These are phyloP conservation scores for Fraxinus baroniana DNA, from an alignment of 305 asterid genomes.

Conservation along the genomic window DNA sequence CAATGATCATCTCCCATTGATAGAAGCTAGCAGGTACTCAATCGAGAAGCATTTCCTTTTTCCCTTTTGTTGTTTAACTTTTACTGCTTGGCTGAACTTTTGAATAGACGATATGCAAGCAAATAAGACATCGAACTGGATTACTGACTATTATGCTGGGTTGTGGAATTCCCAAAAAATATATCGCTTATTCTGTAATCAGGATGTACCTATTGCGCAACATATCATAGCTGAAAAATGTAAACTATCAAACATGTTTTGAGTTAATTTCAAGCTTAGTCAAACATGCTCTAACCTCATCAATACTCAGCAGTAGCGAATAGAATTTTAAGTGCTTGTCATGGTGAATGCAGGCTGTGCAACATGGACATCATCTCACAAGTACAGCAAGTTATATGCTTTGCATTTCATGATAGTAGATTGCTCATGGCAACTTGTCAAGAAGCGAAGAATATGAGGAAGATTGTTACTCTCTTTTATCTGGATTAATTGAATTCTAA, in stretches of 20 bases:
- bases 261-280: neutral
- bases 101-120: neutral
- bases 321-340: constrained; percentile 1
- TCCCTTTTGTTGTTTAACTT: neutral
- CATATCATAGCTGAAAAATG: neutral
- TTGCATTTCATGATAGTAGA: constrained; percentile 95
- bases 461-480: constrained; percentile 94
- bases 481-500: constrained; percentile 51
- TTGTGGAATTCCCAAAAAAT: neutral
- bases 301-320: neutral
- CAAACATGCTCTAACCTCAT: neutral
- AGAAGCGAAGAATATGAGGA: constrained; percentile 90
- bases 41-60: neutral
- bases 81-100: neutral
- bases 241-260: neutral
- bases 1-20: constrained; percentile 92
- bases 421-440: constrained; percentile 97
- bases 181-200: neutral
- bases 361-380: constrained; percentile 97
- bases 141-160: neutral
- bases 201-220: neutral
- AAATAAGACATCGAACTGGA: neutral
- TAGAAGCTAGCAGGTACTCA: constrained; percentile 97
- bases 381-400: constrained; percentile 97
- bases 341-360: constrained; percentile 68